phyloP scores from a whole-genome alignment of 306 rosid species.

The Trichosanthes truncata region DNA sequence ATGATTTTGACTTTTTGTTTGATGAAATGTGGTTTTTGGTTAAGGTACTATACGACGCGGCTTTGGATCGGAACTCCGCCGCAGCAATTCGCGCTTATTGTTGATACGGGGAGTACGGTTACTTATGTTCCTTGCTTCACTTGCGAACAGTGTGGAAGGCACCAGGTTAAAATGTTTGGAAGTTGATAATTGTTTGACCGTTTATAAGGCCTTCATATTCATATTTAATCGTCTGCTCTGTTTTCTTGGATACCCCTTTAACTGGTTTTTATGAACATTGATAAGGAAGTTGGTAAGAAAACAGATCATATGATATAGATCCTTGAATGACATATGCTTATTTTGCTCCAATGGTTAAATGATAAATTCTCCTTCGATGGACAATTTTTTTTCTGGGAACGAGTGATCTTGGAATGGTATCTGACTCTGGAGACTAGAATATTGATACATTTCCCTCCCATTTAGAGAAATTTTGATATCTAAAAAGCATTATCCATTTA shows the following conservation, averaged over 20 bases:
- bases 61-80: constrained; percentile 97
- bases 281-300: neutral
- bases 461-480: neutral
- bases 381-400: neutral
- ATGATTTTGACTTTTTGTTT: neutral
- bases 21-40: neutral
- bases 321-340: neutral
- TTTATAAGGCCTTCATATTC: neutral
- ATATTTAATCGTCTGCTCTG: constrained; percentile 2
- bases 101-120: constrained; percentile 93
- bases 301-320: neutral
- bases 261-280: neutral
- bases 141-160: constrained; percentile 77
- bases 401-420: neutral
- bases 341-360: neutral
- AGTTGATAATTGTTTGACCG: neutral
- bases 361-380: neutral
- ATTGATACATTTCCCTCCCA: neutral
- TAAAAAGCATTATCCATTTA: neutral
- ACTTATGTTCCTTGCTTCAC: constrained; percentile 89
- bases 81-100: constrained; percentile 81
- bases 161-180: constrained; percentile 24
- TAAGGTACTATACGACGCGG: constrained; percentile 78
- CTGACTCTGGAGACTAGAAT: neutral
- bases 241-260: neutral